A percentile compares a stretch with the other conserved stretches of the same genome.
Evolutionary conservation across 2,329 filamentous ascomycete genomes (phyloP).

Genomic region (Fusarium cyanostomum): DNA sequence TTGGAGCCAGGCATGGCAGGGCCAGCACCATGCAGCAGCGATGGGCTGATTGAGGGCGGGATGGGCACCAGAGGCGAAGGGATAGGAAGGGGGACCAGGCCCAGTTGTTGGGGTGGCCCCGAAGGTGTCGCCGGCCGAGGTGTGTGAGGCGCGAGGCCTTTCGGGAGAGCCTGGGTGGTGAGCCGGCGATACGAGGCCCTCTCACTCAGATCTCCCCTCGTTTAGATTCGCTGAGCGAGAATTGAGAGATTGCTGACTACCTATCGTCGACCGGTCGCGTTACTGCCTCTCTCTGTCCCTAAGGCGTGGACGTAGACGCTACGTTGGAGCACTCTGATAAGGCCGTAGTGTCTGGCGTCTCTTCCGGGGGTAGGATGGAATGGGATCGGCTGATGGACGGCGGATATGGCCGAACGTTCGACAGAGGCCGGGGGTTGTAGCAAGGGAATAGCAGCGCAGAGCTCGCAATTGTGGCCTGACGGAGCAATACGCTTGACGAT

Average conservation of each 20-base stretch:
- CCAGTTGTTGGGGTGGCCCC: slow-evolving; percentile 35
- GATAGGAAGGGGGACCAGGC: slow-evolving; percentile 4
- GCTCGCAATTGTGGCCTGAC: slow-evolving; percentile 42
- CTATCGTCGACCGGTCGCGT: slow-evolving; percentile 7
- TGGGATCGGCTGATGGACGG: slow-evolving; percentile 40
- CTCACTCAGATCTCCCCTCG: slow-evolving; percentile 9
- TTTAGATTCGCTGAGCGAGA: slow-evolving; percentile 12
- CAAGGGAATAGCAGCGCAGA: slow-evolving; percentile 28
- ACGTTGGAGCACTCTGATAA: slow-evolving; percentile 12
- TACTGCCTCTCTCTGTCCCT: slow-evolving; percentile 11
- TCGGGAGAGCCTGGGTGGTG: slow-evolving; percentile 33
- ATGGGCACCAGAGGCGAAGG: slow-evolving; percentile 24
- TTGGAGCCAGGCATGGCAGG: slow-evolving; percentile 42
- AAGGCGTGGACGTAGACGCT: slow-evolving; percentile 20
- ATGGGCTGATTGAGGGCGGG: slow-evolving; percentile 43
- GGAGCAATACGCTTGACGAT: slow-evolving; percentile 34
- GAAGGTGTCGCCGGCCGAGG: slow-evolving; percentile 30
- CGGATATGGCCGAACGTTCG: slow-evolving; percentile 42
- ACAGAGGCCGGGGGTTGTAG: slow-evolving; percentile 35
- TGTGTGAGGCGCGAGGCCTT: slow-evolving; percentile 33
- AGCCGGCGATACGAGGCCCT: slow-evolving; percentile 23
- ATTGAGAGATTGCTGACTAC: slow-evolving; percentile 11
- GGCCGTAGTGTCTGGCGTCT: slow-evolving; percentile 11
- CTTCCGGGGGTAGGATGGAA: background rate
- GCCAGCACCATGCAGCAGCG: slow-evolving; percentile 43